A percentile compares a stretch with the other conserved stretches of the same genome.
Conservation (phyloP, 495 filamentous ascomycete genomes). For the Penicillium maclennaniae region DNA sequence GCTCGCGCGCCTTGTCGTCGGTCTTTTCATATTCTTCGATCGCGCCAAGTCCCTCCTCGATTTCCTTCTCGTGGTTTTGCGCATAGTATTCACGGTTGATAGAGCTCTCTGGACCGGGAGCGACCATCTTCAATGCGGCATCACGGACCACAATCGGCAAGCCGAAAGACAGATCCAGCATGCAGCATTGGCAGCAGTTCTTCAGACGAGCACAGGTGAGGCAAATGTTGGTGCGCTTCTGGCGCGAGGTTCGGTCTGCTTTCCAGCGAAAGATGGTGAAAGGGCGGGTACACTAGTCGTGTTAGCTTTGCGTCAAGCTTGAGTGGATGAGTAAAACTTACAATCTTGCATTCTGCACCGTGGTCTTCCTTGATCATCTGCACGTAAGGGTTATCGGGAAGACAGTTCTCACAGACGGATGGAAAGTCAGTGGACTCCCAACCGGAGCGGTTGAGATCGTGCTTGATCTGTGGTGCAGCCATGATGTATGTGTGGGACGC, state of each 20-base stretch:
- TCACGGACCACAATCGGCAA: slow-evolving; percentile 90
- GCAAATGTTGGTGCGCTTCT: slow-evolving; percentile 86
- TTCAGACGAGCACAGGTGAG: slow-evolving; percentile 92
- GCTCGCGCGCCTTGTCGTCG: slow-evolving; percentile 89
- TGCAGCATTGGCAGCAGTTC: slow-evolving; percentile 98
- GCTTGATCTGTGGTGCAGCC: slow-evolving; percentile 70
- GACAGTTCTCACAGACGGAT: slow-evolving; percentile 69
- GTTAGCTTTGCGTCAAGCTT: slow-evolving; percentile 8
- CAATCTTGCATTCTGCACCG: slow-evolving; percentile 64
- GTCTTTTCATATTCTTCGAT: slow-evolving; percentile 93
- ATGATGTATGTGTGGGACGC: slow-evolving; percentile 21
- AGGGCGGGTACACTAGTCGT: slow-evolving; percentile 72
- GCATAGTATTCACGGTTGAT: slow-evolving; percentile 97
- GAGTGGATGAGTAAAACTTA: slow-evolving; percentile 24
- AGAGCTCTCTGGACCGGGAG: slow-evolving; percentile 81
- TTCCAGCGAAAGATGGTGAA: slow-evolving; percentile 97
- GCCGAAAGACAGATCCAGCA: slow-evolving; percentile 94
- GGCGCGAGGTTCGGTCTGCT: slow-evolving; percentile 79
- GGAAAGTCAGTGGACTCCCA: slow-evolving; percentile 87
- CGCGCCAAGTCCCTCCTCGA: slow-evolving; percentile 81
- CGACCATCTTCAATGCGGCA: slow-evolving; percentile 96
- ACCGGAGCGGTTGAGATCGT: slow-evolving; percentile 92
- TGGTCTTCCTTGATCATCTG: slow-evolving; percentile 98
- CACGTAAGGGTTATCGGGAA: slow-evolving; percentile 95
- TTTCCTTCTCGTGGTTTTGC: slow-evolving; percentile 90